Evolutionary conservation across 495 filamentous ascomycete species (phyloP), one percentile per base, ranked within the genome.

Genomic region (Aspergillus haitiensis): DNA sequence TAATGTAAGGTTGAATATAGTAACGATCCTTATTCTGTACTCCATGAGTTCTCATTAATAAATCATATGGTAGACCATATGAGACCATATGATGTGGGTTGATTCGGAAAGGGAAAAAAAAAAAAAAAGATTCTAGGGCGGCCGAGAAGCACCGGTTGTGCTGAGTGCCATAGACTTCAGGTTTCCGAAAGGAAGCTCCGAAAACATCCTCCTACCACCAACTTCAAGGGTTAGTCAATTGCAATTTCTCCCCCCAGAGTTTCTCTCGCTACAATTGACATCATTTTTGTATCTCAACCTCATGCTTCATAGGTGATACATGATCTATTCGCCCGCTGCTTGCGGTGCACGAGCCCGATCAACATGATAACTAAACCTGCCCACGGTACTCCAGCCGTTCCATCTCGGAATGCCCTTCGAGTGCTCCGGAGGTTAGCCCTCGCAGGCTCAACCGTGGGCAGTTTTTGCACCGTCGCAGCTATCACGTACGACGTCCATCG

Each of bases 371-470:
- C 70, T 45, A 72, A 69, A 59, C 62, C 72, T 57, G 61, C 67
- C 34, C 66, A 66, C 42, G 59, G 64, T 46, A 61, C 68, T 40
- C 65, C 76, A 10, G 64, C 68, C 55, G 67, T 78, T 21, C 77
- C 77, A 33, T 79, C 77, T 40, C 77, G 72, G 52, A 78, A 78
- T 69, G 76, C 75, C 33, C 71, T 80, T 34, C 75, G 76, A 46
- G 72, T 74, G 3, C 73, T 80, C 31, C 76, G 77, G 11, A 68
- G 72, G 54, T 61, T 80, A 45, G 77, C 77, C 7, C 66, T 79
- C 16, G 72, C 77, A 6, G 75, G 77, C 3, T 76, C 73, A 11
- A 75, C 75, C 5, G 67, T 76, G 12, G 74, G 74, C 7, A 67
- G 74, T 12, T 69, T 76, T 52, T 80, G 77, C 39, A 71, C 74